A percentile compares a stretch with the other conserved stretches of the same genome.
These are phyloP conservation scores for Puccinia polysora DNA, from an alignment of 1,284 basidiomycete species.

Conservation along the genomic window DNA sequence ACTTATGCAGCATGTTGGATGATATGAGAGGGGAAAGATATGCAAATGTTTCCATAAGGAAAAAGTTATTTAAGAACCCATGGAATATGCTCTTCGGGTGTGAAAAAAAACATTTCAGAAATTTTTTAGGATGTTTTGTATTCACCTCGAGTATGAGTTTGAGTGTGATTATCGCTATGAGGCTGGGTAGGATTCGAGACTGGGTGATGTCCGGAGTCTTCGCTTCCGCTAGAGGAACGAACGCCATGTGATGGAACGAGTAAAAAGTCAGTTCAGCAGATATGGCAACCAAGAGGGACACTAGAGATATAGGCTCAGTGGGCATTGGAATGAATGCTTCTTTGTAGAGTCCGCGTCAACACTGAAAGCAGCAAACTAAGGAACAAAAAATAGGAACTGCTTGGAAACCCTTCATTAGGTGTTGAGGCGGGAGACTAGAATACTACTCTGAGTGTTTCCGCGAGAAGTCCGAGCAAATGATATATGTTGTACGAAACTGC, in stretches of 20 bases:
- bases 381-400: too few species aligned
- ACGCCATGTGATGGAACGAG: neutral
- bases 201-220: slow-evolving; percentile 17
- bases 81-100: neutral
- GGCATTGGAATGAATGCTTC: too few species aligned
- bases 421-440: too few species aligned
- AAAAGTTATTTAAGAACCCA: neutral
- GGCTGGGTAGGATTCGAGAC: slow-evolving; percentile 1
- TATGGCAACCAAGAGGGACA: too few species aligned
- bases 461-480: too few species aligned
- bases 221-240: neutral
- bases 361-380: too few species aligned
- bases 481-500: too few species aligned
- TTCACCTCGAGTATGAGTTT: slow-evolving; percentile 24
- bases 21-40: neutral
- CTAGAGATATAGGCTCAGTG: too few species aligned
- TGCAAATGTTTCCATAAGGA: neutral
- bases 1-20: neutral
- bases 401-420: too few species aligned
- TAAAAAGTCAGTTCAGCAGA: slow-evolving; percentile 10
- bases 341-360: too few species aligned
- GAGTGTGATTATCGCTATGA: slow-evolving; percentile 8
- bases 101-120: neutral
- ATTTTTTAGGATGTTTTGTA: neutral
- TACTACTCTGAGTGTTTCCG: too few species aligned